A percentile compares a stretch with the other conserved stretches of the same genome.
Evolutionary conservation across 345 rosid species (phyloP).

Genomic region (Melaleuca alternifolia): DNA sequence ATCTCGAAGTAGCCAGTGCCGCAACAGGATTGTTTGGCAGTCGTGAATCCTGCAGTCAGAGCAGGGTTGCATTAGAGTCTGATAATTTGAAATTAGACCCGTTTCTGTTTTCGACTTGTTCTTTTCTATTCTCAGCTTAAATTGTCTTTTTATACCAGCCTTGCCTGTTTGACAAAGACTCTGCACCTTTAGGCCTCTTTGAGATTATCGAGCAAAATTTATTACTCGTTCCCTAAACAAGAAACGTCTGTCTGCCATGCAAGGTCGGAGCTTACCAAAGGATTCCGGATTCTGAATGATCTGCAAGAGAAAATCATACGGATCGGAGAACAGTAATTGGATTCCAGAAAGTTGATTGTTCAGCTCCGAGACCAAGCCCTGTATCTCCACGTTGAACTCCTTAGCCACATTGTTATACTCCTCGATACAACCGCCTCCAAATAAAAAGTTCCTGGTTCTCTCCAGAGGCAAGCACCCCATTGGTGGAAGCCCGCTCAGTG

Average conservation of each 20-base stretch:
- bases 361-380: slow-evolving; percentile 13
- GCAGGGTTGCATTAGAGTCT: neutral
- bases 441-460: slow-evolving; percentile 46
- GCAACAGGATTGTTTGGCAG: slow-evolving; percentile 48
- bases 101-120: neutral
- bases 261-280: slow-evolving; percentile 31
- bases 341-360: slow-evolving; percentile 40
- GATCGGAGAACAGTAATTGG: slow-evolving; percentile 28
- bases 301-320: slow-evolving; percentile 30
- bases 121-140: neutral
- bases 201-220: neutral
- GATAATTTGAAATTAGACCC: neutral
- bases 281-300: slow-evolving; percentile 38
- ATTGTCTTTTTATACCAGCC: neutral
- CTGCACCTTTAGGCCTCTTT: neutral
- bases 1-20: slow-evolving; percentile 63
- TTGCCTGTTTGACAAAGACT: neutral
- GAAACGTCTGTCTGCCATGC: neutral
- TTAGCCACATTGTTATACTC: slow-evolving; percentile 56
- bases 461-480: slow-evolving; percentile 86
- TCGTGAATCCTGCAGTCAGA: slow-evolving; percentile 38
- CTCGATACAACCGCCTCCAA: slow-evolving; percentile 31
- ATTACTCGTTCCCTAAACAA: neutral
- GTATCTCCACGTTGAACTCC: slow-evolving; percentile 48
- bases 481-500: slow-evolving; percentile 54